phyloP scores from a whole-genome alignment of 176 grass and related monocot genomes.

The Musa itinerans region DNA sequence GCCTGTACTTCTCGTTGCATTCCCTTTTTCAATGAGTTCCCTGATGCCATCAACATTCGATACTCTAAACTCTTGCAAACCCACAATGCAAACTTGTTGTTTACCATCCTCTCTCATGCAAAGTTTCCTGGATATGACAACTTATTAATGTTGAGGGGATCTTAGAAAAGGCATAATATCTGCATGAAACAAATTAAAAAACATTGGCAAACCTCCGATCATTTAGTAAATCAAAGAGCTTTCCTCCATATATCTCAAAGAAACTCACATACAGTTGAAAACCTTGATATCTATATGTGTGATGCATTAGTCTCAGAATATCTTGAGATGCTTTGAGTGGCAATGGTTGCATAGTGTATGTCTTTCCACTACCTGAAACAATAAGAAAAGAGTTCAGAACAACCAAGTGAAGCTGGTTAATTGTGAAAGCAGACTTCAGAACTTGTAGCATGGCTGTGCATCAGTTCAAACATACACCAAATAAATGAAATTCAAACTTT shows the following conservation, averaged over 20 bases:
- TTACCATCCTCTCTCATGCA: constrained; percentile 53
- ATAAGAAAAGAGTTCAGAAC: neutral
- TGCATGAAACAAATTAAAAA: neutral
- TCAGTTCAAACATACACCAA: no score
- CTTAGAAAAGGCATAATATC: neutral
- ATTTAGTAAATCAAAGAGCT: constrained; percentile 46
- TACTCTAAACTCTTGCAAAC: constrained; percentile 45
- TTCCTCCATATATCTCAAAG: constrained; percentile 54
- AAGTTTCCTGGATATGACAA: constrained; percentile 32
- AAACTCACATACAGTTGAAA: constrained; percentile 48
- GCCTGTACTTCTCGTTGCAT: constrained; percentile 37
- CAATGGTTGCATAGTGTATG: constrained; percentile 49
- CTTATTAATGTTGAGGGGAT: neutral
- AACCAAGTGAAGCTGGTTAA: neutral
- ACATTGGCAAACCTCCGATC: constrained; percentile 27
- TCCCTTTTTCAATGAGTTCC: constrained; percentile 46
- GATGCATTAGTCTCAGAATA: constrained; percentile 33
- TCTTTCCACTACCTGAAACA: constrained; percentile 45
- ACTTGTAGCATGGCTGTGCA: no score
- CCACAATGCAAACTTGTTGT: constrained; percentile 56
- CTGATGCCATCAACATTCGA: constrained; percentile 38
- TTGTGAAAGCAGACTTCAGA: no score
- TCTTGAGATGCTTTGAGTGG: constrained; percentile 47
- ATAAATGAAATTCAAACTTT: no score
- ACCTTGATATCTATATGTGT: constrained; percentile 38